Evolutionary conservation across 106 monocot genomes (phyloP), one percentile per base, ranked within the genome.

Genomic region (Phalaenopsis equestris): DNA sequence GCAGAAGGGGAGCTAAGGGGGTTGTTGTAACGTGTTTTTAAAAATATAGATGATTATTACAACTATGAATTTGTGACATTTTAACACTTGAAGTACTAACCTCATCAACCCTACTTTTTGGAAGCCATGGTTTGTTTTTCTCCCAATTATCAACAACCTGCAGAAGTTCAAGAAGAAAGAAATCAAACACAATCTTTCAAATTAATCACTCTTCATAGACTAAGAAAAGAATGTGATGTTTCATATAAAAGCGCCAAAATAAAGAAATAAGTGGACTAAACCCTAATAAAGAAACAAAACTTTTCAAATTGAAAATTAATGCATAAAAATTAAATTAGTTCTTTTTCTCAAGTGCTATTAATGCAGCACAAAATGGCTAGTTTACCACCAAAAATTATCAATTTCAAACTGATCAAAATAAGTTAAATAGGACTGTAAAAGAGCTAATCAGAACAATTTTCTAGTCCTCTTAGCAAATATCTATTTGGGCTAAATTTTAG

Each of bases 101-200:
- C 99, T 95, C 91, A 57, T 99, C 95, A 39, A 90, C 81, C 72
- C 84, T 93, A 82, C 84, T 49, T 83, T 91, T 95, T 17, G 99
- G 93, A 86, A 99, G 82, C 99, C 99, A 99, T 2, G 93, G 77
- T 46, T 91, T 95, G 73, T 88, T 93, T 56, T 80, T 86, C 77
- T 91, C 90, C 99, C 95, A 99, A 70, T 90, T 93, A 72, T 57
- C 85, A 41, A 91, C 84, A 79, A 93, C 91, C 99, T 99, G 87
- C 49, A 81, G 38, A 18, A 48, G 0, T 79, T 73, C 47, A 64
- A 82, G 12, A 76, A 64, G 41, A 21, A 12, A 73, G 72, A 82
- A n/a, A 5, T 79, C 37, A 83, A 41, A 11, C 46, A 24, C 30
- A 30, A 30, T 30, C 30, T 30, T 30, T 4, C 48, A 52, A 76